Percentiles rank a stretch among this genome's conserved stretches.
phyloP scores from a whole-genome alignment of 495 filamentous ascomycete genomes.

The Lasiosphaeriaceae sp. region DNA sequence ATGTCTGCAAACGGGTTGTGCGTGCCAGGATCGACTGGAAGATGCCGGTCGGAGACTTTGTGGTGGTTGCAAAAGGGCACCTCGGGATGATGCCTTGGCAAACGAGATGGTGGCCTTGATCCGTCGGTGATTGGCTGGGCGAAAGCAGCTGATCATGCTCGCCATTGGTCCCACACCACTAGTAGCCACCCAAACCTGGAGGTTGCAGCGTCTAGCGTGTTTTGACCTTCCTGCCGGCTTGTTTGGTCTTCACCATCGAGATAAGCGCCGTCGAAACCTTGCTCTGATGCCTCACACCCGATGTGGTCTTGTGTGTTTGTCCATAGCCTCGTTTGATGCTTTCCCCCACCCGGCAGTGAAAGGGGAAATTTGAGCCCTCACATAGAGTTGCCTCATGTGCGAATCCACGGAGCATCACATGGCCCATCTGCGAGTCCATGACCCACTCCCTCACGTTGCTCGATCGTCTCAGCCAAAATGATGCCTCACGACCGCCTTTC shows the following conservation, averaged over 20 bases:
- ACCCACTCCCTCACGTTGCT: not conserved
- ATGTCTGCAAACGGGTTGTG: too few species aligned
- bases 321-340: too few species aligned
- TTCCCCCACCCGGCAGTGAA: not conserved
- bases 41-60: conserved; percentile 26
- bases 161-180: conserved; percentile 19
- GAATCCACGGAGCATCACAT: not conserved
- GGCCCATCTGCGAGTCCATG: not conserved
- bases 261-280: not conserved
- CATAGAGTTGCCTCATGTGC: not conserved
- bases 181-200: not conserved
- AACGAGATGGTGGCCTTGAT: conserved; percentile 17
- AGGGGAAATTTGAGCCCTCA: not conserved
- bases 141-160: conserved; percentile 26
- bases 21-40: conserved; percentile 6
- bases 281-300: too few species aligned
- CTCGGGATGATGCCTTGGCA: conserved; percentile 30
- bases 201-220: conserved; percentile 1
- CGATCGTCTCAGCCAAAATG: not conserved
- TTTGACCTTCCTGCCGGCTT: not conserved
- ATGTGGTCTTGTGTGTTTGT: too few species aligned
- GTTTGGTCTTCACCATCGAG: not conserved
- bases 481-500: not conserved
- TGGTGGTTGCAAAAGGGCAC: conserved; percentile 13
- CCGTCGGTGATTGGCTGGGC: conserved; percentile 24